A percentile compares a stretch with the other conserved stretches of the same genome.
Evolutionary conservation across 345 rosid species (phyloP).

Genomic region (Rhizophora apiculata): DNA sequence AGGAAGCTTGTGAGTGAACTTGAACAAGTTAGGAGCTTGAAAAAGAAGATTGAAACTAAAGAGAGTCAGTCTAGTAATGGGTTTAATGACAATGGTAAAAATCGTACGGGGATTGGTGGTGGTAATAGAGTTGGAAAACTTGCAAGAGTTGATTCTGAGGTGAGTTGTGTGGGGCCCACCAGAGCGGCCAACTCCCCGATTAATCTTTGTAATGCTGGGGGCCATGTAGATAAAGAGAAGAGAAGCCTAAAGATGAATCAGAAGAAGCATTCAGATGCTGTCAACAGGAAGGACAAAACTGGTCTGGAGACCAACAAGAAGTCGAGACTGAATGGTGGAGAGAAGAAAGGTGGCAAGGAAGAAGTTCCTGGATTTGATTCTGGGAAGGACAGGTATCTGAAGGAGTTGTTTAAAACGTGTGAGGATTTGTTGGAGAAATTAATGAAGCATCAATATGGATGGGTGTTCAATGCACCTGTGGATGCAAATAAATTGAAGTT

Average conservation of each 20-base stretch:
- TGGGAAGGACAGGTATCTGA: conserved; percentile 34
- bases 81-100: neutral
- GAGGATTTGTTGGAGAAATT: conserved; percentile 54
- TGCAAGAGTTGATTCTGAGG: conserved; percentile 45
- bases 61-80: conserved; percentile 19
- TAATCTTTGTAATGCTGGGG: conserved; percentile 23
- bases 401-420: conserved; percentile 52
- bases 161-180: conserved; percentile 43
- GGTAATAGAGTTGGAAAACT: conserved; percentile 27
- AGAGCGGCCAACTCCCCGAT: conserved; percentile 19
- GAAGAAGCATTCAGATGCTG: conserved; percentile 25
- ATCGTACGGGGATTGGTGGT: conserved; percentile 9
- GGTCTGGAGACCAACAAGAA: conserved; percentile 41
- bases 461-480: conserved; percentile 83
- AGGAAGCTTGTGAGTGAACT: conserved; percentile 56
- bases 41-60: conserved; percentile 42
- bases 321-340: conserved; percentile 27
- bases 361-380: conserved; percentile 27
- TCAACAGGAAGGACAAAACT: conserved; percentile 25
- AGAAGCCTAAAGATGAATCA: conserved; percentile 30
- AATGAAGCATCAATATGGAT: conserved; percentile 83
- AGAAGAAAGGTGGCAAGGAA: conserved; percentile 7
- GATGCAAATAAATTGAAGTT: conserved; percentile 68
- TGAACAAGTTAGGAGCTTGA: conserved; percentile 45
- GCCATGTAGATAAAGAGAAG: conserved; percentile 31